Evolutionary conservation across 225 moss, liverwort and hornwort species (phyloP).

Genomic region (Sphagnum tenellum): DNA sequence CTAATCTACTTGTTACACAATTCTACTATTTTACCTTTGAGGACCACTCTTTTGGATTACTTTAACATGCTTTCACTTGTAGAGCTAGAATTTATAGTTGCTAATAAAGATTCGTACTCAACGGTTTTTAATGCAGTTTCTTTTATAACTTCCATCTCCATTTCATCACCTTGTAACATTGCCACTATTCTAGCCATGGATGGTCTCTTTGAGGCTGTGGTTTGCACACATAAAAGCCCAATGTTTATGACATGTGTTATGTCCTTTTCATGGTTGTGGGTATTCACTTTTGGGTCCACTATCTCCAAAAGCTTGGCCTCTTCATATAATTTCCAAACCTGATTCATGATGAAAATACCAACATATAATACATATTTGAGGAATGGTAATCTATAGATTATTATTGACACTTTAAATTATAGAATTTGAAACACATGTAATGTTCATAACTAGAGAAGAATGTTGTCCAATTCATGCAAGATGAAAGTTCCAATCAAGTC

Average conservation of each 20-base stretch:
- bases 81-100: too few species aligned
- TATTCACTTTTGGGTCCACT: constrained; percentile 24
- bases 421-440: background rate
- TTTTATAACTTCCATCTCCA: too few species aligned
- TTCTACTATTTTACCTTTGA: too few species aligned
- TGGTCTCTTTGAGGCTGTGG: constrained; percentile 21
- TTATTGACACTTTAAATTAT: background rate
- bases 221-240: constrained; percentile 41
- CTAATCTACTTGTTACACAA: too few species aligned
- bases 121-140: too few species aligned
- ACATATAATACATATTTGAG: background rate
- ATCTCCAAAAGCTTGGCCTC: constrained; percentile 14
- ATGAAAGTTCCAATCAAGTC: too few species aligned
- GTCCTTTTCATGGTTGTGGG: constrained; percentile 27
- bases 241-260: constrained; percentile 25
- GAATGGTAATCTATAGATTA: background rate
- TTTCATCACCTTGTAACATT: constrained; percentile 23
- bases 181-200: constrained; percentile 25
- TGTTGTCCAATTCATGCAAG: background rate
- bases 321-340: constrained; percentile 49
- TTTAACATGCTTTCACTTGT: too few species aligned
- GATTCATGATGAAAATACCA: background rate
- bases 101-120: too few species aligned
- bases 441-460: background rate
- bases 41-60: too few species aligned